Percentiles rank a stretch among this genome's conserved stretches.
Evolutionary conservation across 345 rosid genomes (phyloP).

Genomic region (Gossypium raimondii): DNA sequence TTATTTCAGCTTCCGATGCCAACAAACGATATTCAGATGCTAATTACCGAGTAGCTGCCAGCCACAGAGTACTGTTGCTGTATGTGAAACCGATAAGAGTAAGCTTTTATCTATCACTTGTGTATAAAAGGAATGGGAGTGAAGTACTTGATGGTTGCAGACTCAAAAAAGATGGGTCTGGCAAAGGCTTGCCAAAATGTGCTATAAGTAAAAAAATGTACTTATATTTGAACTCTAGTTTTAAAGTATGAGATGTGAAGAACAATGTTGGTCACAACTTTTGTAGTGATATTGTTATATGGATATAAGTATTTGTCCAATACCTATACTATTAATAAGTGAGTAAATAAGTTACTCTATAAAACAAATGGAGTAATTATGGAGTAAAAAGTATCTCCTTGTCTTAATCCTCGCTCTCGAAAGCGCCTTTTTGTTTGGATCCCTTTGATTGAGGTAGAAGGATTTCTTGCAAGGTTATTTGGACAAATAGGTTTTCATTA

Average conservation of each 20-base stretch:
- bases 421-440: no score
- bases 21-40: conserved; percentile 34
- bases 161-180: conserved; percentile 8
- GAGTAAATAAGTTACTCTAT: no score
- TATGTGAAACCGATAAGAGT: background rate
- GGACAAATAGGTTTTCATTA: no score
- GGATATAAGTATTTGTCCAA: no score
- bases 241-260: background rate
- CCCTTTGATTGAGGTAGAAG: no score
- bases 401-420: no score
- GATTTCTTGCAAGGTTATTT: no score
- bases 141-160: conserved; percentile 1
- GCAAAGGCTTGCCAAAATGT: background rate
- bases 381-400: no score
- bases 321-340: no score
- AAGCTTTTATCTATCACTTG: background rate
- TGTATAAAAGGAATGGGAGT: background rate
- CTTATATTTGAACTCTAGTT: background rate
- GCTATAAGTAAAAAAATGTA: background rate
- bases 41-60: conserved; percentile 35
- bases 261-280: background rate
- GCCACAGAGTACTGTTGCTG: conserved; percentile 14
- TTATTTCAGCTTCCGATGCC: conserved; percentile 42
- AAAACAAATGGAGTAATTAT: no score
- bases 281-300: background rate